A percentile compares a stretch with the other conserved stretches of the same genome.
Conservation (phyloP, 192 early-diverging fungal genomes). For the Entomortierella chlamydospora region DNA sequence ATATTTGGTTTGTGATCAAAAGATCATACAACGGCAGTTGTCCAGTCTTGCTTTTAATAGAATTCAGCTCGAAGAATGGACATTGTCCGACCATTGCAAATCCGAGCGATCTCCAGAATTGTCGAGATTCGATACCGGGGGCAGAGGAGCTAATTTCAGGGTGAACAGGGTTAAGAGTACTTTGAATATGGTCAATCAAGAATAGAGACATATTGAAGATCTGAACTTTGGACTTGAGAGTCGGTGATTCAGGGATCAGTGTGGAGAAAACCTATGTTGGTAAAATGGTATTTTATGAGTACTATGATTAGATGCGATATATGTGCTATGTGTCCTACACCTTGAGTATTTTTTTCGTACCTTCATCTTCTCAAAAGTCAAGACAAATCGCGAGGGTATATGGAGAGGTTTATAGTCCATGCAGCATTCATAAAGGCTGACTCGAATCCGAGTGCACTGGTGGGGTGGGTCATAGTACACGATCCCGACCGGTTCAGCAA, state of each 20-base stretch:
- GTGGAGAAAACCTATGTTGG: constrained; percentile 59
- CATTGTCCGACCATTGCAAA: constrained; percentile 41
- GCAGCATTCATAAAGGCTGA: constrained; percentile 67
- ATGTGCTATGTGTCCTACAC: no score
- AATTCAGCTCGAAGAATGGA: constrained; percentile 43
- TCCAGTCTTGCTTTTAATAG: constrained; percentile 47
- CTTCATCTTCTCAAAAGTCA: constrained; percentile 71
- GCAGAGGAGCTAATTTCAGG: constrained; percentile 2
- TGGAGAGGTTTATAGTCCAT: constrained; percentile 71
- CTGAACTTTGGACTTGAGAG: constrained; percentile 61
- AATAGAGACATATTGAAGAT: constrained; percentile 64
- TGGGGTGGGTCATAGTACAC: constrained; percentile 35
- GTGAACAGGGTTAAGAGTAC: constrained; percentile 49
- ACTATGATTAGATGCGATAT: not conserved
- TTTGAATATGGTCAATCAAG: constrained; percentile 60
- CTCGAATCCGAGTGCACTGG: constrained; percentile 69
- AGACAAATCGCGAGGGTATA: constrained; percentile 59
- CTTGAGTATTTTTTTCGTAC: constrained; percentile 51
- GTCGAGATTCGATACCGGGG: constrained; percentile 24
- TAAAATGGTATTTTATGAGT: not conserved
- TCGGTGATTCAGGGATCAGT: constrained; percentile 72
- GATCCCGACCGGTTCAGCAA: constrained; percentile 65
- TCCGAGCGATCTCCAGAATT: constrained; percentile 45
- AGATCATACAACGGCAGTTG: constrained; percentile 56
- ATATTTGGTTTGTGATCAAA: constrained; percentile 65